A percentile compares a stretch with the other conserved stretches of the same genome.
Conservation (phyloP, 345 rosid species). For the Corchorus capsularis region DNA sequence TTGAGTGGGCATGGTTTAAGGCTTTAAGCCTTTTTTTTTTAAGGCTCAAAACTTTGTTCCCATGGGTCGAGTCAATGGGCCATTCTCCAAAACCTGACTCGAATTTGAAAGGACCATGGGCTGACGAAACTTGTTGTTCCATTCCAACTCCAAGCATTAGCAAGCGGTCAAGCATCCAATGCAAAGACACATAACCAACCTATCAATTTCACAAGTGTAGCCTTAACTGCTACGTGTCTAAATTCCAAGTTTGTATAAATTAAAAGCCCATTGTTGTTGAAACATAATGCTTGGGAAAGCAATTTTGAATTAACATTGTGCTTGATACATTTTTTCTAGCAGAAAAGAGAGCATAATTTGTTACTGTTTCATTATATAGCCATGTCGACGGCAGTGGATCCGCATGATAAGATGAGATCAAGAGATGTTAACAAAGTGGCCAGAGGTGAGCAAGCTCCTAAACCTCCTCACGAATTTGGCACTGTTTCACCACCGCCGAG, state of each 20-base stretch:
- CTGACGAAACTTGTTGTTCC: no score
- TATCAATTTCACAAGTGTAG: conserved; percentile 1
- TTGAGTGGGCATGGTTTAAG: no score
- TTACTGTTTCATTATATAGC: not conserved
- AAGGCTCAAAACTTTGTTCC: no score
- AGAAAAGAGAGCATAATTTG: not conserved
- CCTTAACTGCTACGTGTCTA: not conserved
- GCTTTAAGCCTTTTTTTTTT: no score
- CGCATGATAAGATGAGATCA: conserved; percentile 58
- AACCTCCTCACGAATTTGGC: no score
- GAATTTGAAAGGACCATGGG: no score
- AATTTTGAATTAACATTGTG: no score
- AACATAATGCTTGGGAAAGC: no score
- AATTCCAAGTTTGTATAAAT: not conserved
- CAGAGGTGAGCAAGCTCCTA: conserved; percentile 50
- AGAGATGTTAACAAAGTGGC: conserved; percentile 51
- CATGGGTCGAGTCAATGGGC: no score
- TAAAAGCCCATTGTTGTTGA: not conserved
- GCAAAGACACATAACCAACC: not conserved
- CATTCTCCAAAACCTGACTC: no score
- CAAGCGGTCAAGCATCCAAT: not conserved
- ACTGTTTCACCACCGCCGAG: conserved; percentile 39
- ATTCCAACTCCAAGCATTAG: not conserved
- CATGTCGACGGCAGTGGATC: conserved; percentile 42
- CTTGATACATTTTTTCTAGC: not conserved